Percentiles rank a stretch among this genome's conserved stretches.
Conservation (phyloP, 352 stramenopile species). For the Bremia lactucae region DNA sequence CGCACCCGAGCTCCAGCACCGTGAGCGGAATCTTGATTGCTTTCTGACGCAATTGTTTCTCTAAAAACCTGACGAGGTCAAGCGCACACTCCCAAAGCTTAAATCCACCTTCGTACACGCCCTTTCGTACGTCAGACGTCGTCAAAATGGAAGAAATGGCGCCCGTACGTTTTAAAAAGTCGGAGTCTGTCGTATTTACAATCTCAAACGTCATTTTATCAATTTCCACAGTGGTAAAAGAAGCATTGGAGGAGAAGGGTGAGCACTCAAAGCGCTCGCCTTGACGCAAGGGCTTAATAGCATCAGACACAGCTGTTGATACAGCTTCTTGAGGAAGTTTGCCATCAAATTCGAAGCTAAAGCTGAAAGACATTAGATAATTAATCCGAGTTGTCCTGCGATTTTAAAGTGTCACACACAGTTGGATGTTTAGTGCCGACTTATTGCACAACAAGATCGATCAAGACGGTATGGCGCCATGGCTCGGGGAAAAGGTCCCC, state of each 20-base stretch:
- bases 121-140: conserved; percentile 61
- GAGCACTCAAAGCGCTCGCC: conserved; percentile 45
- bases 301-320: not conserved
- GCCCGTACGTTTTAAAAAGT: conserved; percentile 44
- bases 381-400: too few relatives aligned
- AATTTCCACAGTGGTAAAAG: conserved; percentile 20
- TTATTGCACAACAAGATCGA: too few relatives aligned
- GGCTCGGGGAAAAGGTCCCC: too few relatives aligned
- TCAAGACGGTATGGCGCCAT: too few relatives aligned
- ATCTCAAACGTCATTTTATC: conserved; percentile 38
- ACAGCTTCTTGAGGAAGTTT: not conserved
- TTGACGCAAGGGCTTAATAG: conserved; percentile 20
- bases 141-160: conserved; percentile 54
- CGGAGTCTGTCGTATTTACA: conserved; percentile 43
- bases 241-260: not conserved
- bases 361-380: conserved; percentile 47
- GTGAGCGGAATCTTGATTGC: conserved; percentile 14
- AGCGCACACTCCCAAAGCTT: conserved; percentile 81
- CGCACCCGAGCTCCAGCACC: conserved; percentile 72
- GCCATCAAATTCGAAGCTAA: conserved; percentile 48
- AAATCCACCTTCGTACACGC: conserved; percentile 81
- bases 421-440: too few relatives aligned
- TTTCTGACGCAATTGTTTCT: conserved; percentile 14
- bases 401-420: too few relatives aligned
- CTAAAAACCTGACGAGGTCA: conserved; percentile 53